Conservation (phyloP, 2,329 filamentous ascomycete genomes). For the Aspergillus bombycis region DNA sequence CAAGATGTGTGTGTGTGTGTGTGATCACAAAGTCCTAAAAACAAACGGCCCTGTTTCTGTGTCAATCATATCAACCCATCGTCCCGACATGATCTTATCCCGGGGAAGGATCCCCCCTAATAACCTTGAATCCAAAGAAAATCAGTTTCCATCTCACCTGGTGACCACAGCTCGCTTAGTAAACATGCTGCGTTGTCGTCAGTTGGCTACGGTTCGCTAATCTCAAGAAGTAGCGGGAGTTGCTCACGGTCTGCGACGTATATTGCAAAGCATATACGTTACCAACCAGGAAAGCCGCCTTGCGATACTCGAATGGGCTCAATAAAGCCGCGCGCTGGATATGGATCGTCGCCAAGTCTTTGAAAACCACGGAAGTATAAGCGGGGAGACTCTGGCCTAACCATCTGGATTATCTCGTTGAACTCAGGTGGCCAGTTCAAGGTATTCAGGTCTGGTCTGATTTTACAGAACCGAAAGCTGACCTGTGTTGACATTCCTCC, state of each 20-base stretch:
- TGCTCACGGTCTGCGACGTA: constrained; percentile 29
- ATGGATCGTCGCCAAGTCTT: constrained; percentile 13
- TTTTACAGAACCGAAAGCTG: constrained; percentile 26
- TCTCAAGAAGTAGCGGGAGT: constrained; percentile 22
- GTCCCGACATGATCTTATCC: constrained; percentile 51
- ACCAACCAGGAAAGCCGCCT: constrained; percentile 40
- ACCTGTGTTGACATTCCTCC: not conserved
- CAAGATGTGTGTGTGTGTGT: not conserved
- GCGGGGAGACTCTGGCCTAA: constrained; percentile 5
- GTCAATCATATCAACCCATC: constrained; percentile 46
- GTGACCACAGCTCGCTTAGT: constrained; percentile 20
- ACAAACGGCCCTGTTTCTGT: constrained; percentile 34
- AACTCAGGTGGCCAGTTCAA: constrained; percentile 35
- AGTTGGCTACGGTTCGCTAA: constrained; percentile 1
- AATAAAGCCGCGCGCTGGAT: constrained; percentile 38
- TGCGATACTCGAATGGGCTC: constrained; percentile 32
- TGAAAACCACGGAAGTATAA: constrained; percentile 33
- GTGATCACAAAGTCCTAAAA: constrained; percentile 33
- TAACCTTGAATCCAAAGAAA: constrained; percentile 48
- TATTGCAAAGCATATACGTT: constrained; percentile 41
- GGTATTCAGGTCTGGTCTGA: constrained; percentile 19
- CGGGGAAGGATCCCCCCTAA: constrained; percentile 53
- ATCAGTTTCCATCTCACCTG: constrained; percentile 20
- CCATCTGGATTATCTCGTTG: constrained; percentile 25
- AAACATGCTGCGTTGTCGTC: constrained; percentile 1